Conservation (phyloP, 139 green algal genomes). For the Chlamydomonas schloesseri region DNA sequence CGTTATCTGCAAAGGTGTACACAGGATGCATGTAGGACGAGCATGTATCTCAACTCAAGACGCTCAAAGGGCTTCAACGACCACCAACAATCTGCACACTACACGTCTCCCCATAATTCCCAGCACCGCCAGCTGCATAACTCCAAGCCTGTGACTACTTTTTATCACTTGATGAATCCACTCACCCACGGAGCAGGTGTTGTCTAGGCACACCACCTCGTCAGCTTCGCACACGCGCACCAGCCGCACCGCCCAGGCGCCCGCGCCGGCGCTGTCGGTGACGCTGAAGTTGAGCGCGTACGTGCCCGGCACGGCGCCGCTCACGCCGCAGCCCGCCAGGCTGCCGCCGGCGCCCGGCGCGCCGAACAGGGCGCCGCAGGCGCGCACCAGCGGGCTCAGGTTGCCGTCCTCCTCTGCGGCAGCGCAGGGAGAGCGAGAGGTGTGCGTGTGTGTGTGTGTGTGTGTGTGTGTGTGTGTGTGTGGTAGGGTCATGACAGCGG, state of each 20-base stretch:
- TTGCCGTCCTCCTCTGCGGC: conserved; percentile 26
- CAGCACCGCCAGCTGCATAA: neutral
- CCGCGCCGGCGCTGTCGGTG: neutral
- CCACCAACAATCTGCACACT: no score
- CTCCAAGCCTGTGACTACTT: no score
- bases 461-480: no score
- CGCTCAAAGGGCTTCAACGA: no score
- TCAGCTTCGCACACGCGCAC: neutral
- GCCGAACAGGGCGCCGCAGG: neutral
- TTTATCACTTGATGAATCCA: no score
- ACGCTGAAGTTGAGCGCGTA: conserved; percentile 42
- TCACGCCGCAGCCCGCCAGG: conserved; percentile 15
- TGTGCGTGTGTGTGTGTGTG: no score
- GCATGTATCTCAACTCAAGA: no score
- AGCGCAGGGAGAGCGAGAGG: no score
- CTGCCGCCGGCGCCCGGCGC: neutral
- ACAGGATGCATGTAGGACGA: no score
- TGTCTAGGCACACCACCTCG: conserved; percentile 3
- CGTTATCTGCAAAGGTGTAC: no score
- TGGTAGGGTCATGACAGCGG: no score
- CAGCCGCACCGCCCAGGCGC: neutral
- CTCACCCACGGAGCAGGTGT: conserved; percentile 15
- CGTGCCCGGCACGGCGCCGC: neutral
- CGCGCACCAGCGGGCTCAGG: conserved; percentile 12
- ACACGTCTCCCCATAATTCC: no score